phyloP scores from a whole-genome alignment of 2,329 filamentous ascomycete species.

The Passalora sequoiae region DNA sequence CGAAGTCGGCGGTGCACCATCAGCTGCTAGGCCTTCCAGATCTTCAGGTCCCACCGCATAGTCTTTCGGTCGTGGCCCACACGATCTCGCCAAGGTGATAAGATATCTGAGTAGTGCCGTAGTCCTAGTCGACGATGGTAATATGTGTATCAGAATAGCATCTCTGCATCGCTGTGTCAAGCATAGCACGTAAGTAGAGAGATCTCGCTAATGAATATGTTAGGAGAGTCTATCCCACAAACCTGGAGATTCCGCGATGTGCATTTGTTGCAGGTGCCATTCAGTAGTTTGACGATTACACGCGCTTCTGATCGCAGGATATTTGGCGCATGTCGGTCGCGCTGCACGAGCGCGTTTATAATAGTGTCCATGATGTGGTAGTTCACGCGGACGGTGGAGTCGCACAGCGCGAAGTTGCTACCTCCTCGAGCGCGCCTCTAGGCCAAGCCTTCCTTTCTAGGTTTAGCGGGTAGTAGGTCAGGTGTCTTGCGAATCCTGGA shows the following conservation, averaged over 20 bases:
- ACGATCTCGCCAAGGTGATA: constrained; percentile 13
- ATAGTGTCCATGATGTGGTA: neutral
- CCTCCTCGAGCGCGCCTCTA: no score
- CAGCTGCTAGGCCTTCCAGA: constrained; percentile 10
- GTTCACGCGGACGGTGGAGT: no score
- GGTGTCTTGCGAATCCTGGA: neutral
- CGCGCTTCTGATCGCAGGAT: constrained; percentile 1
- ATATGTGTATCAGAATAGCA: constrained; percentile 17
- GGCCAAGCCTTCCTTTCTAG: no score
- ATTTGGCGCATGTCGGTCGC: constrained; percentile 2
- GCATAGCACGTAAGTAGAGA: constrained; percentile 17
- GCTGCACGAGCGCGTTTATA: neutral
- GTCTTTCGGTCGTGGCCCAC: constrained; percentile 8
- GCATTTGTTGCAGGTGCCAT: constrained; percentile 21
- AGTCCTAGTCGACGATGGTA: constrained; percentile 11
- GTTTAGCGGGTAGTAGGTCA: no score
- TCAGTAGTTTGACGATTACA: constrained; percentile 10
- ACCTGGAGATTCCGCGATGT: constrained; percentile 23
- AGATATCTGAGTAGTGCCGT: constrained; percentile 19
- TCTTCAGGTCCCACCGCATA: constrained; percentile 5
- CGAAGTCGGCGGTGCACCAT: constrained; percentile 3
- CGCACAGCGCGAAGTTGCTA: no score
- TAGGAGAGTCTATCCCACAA: constrained; percentile 11
- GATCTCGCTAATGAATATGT: neutral
- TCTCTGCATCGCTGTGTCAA: constrained; percentile 20